A percentile compares a stretch with the other conserved stretches of the same genome.
phyloP scores from a whole-genome alignment of 1,284 basidiomycete genomes.

The Blastosporella zonata region DNA sequence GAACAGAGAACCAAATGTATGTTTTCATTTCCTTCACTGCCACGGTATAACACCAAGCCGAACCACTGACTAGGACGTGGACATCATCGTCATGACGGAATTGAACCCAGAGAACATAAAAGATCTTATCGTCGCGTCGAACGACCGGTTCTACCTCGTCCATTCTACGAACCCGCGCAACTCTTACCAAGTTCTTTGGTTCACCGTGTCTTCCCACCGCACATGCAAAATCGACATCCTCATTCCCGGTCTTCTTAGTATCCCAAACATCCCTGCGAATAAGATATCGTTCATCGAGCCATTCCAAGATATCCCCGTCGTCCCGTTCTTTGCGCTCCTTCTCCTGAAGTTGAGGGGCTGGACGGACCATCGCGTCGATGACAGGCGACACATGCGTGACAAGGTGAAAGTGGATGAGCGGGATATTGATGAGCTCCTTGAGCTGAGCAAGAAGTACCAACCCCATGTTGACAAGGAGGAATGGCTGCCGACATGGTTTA shows the following conservation, averaged over 20 bases:
- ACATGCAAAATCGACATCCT: conserved; percentile 53
- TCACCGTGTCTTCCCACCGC: conserved; percentile 10
- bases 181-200: conserved; percentile 46
- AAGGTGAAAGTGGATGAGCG: conserved; percentile 42
- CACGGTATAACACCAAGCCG: not conserved
- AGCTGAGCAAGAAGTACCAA: conserved; percentile 13
- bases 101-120: conserved; percentile 41
- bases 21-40: conserved; percentile 6
- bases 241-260: conserved; percentile 41
- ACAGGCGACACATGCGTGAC: conserved; percentile 27
- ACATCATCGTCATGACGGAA: conserved; percentile 43
- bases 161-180: conserved; percentile 36
- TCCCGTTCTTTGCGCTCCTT: conserved; percentile 43
- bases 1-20: conserved; percentile 36
- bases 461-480: conserved; percentile 17
- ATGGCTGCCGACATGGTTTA: conserved; percentile 28
- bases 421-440: conserved; percentile 42
- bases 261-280: conserved; percentile 35
- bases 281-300: conserved; percentile 28
- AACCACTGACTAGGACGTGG: conserved; percentile 43
- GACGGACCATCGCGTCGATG: conserved; percentile 42
- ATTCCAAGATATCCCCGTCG: conserved; percentile 34
- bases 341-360: conserved; percentile 51
- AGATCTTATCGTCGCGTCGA: conserved; percentile 29
- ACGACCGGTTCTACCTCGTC: conserved; percentile 39